Conservation (phyloP, 257 asterid genomes). For the Anisodus tanguticus region DNA sequence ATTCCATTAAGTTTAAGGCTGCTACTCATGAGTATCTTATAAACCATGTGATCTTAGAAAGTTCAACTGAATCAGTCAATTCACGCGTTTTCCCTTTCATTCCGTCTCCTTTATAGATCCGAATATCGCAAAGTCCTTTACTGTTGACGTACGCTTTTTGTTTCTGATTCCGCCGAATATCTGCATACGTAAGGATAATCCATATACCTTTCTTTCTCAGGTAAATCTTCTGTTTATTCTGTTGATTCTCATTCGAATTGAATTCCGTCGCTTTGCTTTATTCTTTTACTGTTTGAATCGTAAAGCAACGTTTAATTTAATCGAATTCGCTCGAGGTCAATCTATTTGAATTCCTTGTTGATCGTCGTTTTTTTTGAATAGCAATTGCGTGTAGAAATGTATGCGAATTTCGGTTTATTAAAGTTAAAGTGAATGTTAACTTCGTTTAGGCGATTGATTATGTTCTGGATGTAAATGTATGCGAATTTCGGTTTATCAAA, state of each 20-base stretch:
- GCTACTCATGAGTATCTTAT: not conserved
- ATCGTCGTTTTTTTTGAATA: not conserved
- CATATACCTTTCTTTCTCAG: constrained; percentile 18
- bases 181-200: not conserved
- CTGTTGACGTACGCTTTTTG: not conserved
- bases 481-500: not conserved
- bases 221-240: not conserved
- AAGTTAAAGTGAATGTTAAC: not conserved
- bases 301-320: not conserved
- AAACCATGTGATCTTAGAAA: not conserved
- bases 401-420: not conserved
- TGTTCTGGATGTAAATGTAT: not conserved
- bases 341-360: not conserved
- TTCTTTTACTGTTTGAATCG: not conserved
- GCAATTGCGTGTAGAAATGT: not conserved
- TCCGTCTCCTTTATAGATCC: not conserved
- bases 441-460: too few relatives aligned
- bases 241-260: too few relatives aligned
- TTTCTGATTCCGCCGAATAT: not conserved
- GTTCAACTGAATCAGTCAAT: not conserved
- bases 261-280: not conserved
- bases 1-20: not conserved
- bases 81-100: not conserved
- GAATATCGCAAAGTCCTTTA: constrained; percentile 1
- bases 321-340: not conserved